Evolutionary conservation across 441 rosid species (phyloP).

Genomic region (Capsella rubella): DNA sequence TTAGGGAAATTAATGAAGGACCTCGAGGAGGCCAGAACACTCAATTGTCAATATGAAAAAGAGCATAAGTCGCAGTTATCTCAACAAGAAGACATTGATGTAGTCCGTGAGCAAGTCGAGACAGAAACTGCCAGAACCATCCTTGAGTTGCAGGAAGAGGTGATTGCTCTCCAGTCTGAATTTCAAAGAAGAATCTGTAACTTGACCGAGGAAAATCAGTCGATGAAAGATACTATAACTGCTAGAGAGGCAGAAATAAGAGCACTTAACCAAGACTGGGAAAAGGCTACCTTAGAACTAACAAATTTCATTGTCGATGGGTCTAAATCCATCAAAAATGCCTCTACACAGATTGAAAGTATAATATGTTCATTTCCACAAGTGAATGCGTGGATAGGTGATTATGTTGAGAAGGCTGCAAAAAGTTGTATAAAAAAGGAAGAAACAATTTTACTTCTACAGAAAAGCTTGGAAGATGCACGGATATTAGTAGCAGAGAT

Average conservation of each 20-base stretch:
- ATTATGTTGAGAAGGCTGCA: slow-evolving; percentile 83
- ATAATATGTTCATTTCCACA: slow-evolving; percentile 78
- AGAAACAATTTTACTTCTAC: slow-evolving; percentile 74
- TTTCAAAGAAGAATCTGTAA: slow-evolving; percentile 59
- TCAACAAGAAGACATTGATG: slow-evolving; percentile 66
- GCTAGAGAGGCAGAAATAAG: slow-evolving; percentile 70
- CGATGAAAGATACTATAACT: slow-evolving; percentile 58
- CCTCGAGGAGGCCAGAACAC: slow-evolving; percentile 65
- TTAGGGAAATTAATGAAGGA: slow-evolving; percentile 64
- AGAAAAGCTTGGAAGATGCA: slow-evolving; percentile 92
- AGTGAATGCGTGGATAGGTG: slow-evolving; percentile 65
- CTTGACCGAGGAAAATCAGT: slow-evolving; percentile 65
- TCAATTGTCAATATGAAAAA: slow-evolving; percentile 63
- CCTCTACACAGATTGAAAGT: slow-evolving; percentile 72
- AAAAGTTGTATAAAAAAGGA: slow-evolving; percentile 83
- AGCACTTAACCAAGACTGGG: slow-evolving; percentile 74
- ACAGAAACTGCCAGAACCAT: slow-evolving; percentile 82
- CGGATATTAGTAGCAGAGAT: slow-evolving; percentile 72
- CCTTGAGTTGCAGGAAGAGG: slow-evolving; percentile 88
- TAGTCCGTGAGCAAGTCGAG: slow-evolving; percentile 86
- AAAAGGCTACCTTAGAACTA: slow-evolving; percentile 83
- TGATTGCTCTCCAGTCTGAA: slow-evolving; percentile 68
- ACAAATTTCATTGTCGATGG: slow-evolving; percentile 88
- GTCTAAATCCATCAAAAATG: slow-evolving; percentile 87
- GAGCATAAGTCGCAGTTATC: slow-evolving; percentile 65